These are phyloP conservation scores for Botrytis byssoidea DNA, from an alignment of 2,329 filamentous ascomycete genomes.

Conservation along the genomic window DNA sequence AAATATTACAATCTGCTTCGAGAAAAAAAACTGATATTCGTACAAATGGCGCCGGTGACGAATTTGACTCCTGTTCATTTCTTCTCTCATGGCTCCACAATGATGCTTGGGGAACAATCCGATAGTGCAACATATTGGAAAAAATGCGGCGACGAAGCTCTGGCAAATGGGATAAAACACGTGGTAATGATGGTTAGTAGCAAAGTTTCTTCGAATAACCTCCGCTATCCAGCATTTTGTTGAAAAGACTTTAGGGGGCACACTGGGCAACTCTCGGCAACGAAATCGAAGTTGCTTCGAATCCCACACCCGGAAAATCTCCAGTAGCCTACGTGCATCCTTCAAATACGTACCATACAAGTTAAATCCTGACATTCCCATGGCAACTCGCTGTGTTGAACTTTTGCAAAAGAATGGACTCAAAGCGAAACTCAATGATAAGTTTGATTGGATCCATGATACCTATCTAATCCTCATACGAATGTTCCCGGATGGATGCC, in stretches of 20 bases:
- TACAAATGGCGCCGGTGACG: neutral
- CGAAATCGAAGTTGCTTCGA: conserved; percentile 58
- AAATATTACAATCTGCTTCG: neutral
- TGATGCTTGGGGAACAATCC: conserved; percentile 68
- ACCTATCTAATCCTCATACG: conserved; percentile 66
- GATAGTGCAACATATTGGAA: conserved; percentile 65
- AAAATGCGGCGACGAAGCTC: conserved; percentile 60
- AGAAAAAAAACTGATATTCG: neutral
- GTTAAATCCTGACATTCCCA: conserved; percentile 58
- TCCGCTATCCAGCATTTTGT: neutral
- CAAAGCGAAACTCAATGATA: conserved; percentile 50
- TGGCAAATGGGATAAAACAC: conserved; percentile 58
- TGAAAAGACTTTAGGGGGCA: conserved; percentile 51
- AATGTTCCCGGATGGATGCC: conserved; percentile 65
- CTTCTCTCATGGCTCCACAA: conserved; percentile 69
- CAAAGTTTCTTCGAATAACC: neutral
- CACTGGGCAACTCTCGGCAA: conserved; percentile 62
- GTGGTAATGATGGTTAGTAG: conserved; percentile 62
- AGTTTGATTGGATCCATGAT: conserved; percentile 72
- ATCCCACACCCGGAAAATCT: conserved; percentile 58
- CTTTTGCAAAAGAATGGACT: conserved; percentile 54
- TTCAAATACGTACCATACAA: conserved; percentile 60
- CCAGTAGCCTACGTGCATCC: conserved; percentile 65
- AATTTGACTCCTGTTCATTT: conserved; percentile 31
- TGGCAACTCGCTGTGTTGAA: conserved; percentile 49